Evolutionary conservation across 768 basidiomycete genomes (phyloP).

Genomic region (Hygrophorus russula): DNA sequence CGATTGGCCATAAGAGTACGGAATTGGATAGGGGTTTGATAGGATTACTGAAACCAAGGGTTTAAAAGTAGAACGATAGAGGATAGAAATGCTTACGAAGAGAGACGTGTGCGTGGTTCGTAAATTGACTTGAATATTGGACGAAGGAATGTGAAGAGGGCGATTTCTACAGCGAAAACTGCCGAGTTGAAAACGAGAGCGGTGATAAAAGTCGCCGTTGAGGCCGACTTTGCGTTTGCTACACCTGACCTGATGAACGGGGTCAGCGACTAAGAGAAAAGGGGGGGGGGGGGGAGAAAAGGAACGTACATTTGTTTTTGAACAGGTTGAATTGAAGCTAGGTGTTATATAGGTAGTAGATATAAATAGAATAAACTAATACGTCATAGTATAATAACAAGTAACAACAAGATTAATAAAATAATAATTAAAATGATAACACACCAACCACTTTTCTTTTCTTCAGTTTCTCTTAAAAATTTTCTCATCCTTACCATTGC

Average conservation of each 20-base stretch:
- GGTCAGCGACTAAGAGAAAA: no score
- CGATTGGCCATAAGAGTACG: conserved; percentile 55
- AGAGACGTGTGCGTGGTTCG: conserved; percentile 62
- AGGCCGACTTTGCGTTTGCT: conserved; percentile 39
- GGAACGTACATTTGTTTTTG: conserved; percentile 8
- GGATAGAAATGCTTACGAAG: conserved; percentile 20
- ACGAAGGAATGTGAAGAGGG: conserved; percentile 71
- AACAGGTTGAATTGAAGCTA: conserved; percentile 1
- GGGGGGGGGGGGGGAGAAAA: neutral
- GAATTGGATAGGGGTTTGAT: conserved; percentile 36
- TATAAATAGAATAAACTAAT: neutral
- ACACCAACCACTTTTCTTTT: conserved; percentile 85
- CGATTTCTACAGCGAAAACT: conserved; percentile 62
- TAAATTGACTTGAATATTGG: conserved; percentile 84
- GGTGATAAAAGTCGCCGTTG: conserved; percentile 71
- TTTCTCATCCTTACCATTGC: conserved; percentile 64
- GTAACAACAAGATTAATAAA: conserved; percentile 62
- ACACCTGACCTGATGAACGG: conserved; percentile 25
- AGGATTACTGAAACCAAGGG: conserved; percentile 37
- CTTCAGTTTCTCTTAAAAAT: conserved; percentile 83
- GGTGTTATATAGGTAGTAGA: conserved; percentile 1
- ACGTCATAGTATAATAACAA: conserved; percentile 61
- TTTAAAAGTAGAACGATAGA: conserved; percentile 1
- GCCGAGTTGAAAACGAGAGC: conserved; percentile 75
- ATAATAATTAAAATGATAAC: conserved; percentile 77